phyloP scores from a whole-genome alignment of 179 eudicot species.

The Beta corolliflora region DNA sequence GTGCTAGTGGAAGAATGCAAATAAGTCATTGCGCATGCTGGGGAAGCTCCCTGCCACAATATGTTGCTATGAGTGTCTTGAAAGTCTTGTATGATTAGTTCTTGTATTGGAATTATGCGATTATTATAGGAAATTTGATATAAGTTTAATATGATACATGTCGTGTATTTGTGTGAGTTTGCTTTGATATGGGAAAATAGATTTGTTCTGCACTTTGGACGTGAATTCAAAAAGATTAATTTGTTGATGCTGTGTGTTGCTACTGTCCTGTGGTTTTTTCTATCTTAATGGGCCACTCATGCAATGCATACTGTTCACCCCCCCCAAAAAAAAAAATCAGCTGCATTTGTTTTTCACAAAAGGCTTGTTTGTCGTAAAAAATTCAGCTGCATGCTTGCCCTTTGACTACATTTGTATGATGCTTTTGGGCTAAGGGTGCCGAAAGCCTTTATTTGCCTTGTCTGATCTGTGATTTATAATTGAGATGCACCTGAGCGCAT shows the following conservation, averaged over 20 bases:
- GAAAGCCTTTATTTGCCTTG: too few species aligned
- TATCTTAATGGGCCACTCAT: background rate
- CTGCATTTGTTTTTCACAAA: background rate
- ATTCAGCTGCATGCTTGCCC: constrained; percentile 5
- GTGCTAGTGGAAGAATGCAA: too few species aligned
- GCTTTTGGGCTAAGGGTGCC: background rate
- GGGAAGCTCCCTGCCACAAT: too few species aligned
- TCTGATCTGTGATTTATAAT: background rate
- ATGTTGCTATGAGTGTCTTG: too few species aligned
- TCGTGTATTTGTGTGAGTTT: too few species aligned
- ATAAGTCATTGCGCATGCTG: too few species aligned
- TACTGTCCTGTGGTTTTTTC: background rate
- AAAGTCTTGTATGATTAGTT: too few species aligned
- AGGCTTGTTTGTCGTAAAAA: background rate
- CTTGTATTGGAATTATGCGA: too few species aligned
- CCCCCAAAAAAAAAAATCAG: background rate
- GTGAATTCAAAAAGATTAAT: background rate
- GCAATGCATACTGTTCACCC: background rate
- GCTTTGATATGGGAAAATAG: background rate
- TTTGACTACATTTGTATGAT: background rate
- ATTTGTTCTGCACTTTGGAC: background rate
- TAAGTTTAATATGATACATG: too few species aligned
- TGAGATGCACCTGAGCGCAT: background rate
- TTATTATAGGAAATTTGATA: too few species aligned
- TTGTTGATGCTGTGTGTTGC: background rate